Evolutionary conservation across 495 filamentous ascomycete species (phyloP).

Genomic region (Penicillium samsonianum): DNA sequence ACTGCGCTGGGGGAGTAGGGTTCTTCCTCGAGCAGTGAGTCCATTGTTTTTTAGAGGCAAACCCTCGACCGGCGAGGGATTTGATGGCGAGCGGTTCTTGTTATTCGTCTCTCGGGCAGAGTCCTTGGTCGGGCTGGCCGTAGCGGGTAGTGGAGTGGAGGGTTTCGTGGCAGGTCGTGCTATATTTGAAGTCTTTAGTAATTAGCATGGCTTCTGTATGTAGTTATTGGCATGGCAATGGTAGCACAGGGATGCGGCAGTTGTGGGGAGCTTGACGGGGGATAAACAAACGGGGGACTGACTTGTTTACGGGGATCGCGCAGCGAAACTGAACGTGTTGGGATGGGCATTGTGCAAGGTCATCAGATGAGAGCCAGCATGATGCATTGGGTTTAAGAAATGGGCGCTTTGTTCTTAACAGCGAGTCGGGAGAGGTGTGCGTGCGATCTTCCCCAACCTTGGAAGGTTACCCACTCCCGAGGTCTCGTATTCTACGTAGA

Average conservation of each 20-base stretch:
- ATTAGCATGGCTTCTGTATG: conserved; percentile 8
- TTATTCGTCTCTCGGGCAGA: conserved; percentile 13
- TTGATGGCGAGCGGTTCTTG: conserved; percentile 4
- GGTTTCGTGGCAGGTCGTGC: conserved; percentile 31
- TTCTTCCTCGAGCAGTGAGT: conserved; percentile 22
- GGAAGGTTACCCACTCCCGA: background rate
- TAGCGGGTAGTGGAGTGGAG: conserved; percentile 4
- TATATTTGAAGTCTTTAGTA: conserved; percentile 29
- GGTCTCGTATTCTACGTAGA: too few relatives aligned
- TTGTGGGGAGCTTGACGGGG: background rate
- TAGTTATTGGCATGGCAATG: conserved; percentile 17
- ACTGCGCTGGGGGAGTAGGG: conserved; percentile 31
- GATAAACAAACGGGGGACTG: conserved; percentile 19
- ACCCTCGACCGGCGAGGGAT: conserved; percentile 19
- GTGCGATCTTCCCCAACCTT: conserved; percentile 4
- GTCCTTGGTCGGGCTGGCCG: conserved; percentile 15
- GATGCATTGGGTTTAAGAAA: background rate
- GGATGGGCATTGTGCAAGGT: conserved; percentile 40
- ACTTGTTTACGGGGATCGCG: conserved; percentile 45
- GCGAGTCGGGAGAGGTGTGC: background rate
- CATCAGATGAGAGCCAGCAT: conserved; percentile 1
- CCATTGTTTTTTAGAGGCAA: conserved; percentile 15
- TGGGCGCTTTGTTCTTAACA: background rate
- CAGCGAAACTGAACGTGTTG: conserved; percentile 41
- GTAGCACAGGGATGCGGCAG: conserved; percentile 7